Conservation (phyloP, 1,284 basidiomycete species). For the Stygiomarasmius scandens region DNA sequence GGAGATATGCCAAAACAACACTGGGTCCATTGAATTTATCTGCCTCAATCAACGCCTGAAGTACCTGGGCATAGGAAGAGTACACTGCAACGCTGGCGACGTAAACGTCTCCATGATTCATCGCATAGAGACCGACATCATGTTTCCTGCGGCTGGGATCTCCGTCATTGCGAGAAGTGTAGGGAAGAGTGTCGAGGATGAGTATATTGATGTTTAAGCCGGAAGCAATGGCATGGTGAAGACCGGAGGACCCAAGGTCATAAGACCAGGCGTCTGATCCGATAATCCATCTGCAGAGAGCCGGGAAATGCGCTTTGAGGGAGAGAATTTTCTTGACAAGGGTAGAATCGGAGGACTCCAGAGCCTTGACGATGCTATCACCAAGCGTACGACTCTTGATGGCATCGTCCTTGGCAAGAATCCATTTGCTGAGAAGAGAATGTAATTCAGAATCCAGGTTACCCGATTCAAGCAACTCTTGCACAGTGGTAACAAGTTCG, state of each 20-base stretch:
- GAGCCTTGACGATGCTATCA: conserved; percentile 55
- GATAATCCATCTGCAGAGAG: conserved; percentile 80
- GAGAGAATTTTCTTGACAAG: conserved; percentile 54
- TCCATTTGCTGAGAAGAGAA: conserved; percentile 62
- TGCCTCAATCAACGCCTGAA: conserved; percentile 92
- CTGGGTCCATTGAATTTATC: conserved; percentile 90
- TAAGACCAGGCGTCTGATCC: conserved; percentile 92
- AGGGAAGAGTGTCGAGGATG: conserved; percentile 92
- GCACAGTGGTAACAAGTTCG: conserved; percentile 55
- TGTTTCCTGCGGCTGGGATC: conserved; percentile 84
- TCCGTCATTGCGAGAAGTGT: conserved; percentile 71
- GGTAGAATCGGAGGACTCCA: conserved; percentile 50
- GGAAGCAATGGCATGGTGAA: conserved; percentile 84
- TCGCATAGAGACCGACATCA: conserved; percentile 94
- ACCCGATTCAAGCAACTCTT: conserved; percentile 45
- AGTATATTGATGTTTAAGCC: conserved; percentile 84
- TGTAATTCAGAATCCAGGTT: conserved; percentile 53
- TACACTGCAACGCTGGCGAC: conserved; percentile 96
- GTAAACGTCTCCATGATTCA: conserved; percentile 98
- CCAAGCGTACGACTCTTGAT: conserved; percentile 64
- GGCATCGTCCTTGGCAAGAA: conserved; percentile 53
- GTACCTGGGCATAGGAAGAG: conserved; percentile 92
- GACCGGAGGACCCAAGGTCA: conserved; percentile 82
- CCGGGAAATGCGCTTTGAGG: conserved; percentile 53
- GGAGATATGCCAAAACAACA: conserved; percentile 93